Evolutionary conservation across 1,284 basidiomycete genomes (phyloP), one percentile per base, ranked within the genome.

Genomic region (Ustilago loliicola): DNA sequence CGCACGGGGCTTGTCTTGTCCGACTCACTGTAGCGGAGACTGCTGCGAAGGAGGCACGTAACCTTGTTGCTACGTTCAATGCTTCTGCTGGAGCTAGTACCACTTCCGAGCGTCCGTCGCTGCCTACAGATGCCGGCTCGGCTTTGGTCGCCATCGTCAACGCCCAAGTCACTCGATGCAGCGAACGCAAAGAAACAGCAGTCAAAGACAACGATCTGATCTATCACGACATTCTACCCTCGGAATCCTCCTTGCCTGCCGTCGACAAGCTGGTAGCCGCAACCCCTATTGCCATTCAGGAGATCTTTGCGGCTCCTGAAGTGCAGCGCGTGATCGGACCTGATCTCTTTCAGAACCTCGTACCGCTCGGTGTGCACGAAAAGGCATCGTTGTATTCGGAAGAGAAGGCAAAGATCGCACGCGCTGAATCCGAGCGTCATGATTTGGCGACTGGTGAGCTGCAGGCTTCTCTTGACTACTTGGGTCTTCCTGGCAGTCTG

Each of bases 321-420:
- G 95, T 98, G 19, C 94, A 98, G 87, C 94, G 94, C 87, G 91
- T 96, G 52, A 96, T 99, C 74, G 96, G 97, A 0, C 91, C 91
- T 5, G 96, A 98, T 86, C 90, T 98, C 68, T 98, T 99, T 87
- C 87, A 91, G 71, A 90, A 92, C 47, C 90, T 99, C 2, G 91
- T 99, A 25, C 96, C 97, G 8, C 89, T 99, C 36, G 94, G 93
- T 72, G 95, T 99, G 5, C 96, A 98, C 86, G 95, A 98, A 88
- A 94, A 93, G 77, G 96, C 97, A 7, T 94, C 92, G 66, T 91
- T 99, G 19, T 99, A 99, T 87, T 96, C 94, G 1, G 96, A 99
- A 87, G 97, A 99, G 88, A 98, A 99, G 88, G 97, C 96, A 17
- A 98, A 99, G 87, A 89, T 99, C 27, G 94, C 95, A 1, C 90